Evolutionary conservation across 2,329 filamentous ascomycete genomes (phyloP), one percentile per base, ranked within the genome.

Genomic region (Esteya vermicola): DNA sequence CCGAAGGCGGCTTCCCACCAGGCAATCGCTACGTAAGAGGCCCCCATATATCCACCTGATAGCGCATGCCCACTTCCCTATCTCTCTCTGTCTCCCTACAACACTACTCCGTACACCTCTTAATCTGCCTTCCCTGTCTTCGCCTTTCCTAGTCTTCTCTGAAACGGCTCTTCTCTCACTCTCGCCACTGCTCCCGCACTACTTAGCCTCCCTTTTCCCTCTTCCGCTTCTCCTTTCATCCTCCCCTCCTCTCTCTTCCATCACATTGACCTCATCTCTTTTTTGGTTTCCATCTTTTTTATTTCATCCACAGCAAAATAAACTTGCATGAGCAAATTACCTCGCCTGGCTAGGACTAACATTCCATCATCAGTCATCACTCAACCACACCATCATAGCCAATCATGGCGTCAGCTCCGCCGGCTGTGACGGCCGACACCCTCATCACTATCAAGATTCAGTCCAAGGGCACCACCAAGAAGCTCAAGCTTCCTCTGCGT

Each of bases 401-500:
- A 39, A 39, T n/a, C 33, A 49, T 47, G 59, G 59, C 61, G 43
- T 57, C 61, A 42, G 47, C 56, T 46, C 50, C 47, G 14, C 34
- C 54, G 34, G 48, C 55, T 33, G 38, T 50, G 55, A 39, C 40
- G 39, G 72, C 75, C 41, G 81, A 86, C 46, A 85, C 82, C 39
- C 65, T 75, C 48, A 82, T 96, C 61, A 85, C 81, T 49, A 67
- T 95, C 64, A 96, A 96, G 68, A 72, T 93, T 55, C 73, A 75
- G 53, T 76, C 81, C 54, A 76, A 86, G 54, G 84, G 84, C 44
- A 66, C 63, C 53, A 81, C 78, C 53, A 78, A 82, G 54, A 82
- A 86, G 52, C 83, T 93, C 66, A 95, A 93, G 72, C 72, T 96
- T 48, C 81, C 85, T 41, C 72, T 96, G 54, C 78, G 79, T 56